Evolutionary conservation across 305 asterid species (phyloP).

Genomic region (Fraxinus velutina): DNA sequence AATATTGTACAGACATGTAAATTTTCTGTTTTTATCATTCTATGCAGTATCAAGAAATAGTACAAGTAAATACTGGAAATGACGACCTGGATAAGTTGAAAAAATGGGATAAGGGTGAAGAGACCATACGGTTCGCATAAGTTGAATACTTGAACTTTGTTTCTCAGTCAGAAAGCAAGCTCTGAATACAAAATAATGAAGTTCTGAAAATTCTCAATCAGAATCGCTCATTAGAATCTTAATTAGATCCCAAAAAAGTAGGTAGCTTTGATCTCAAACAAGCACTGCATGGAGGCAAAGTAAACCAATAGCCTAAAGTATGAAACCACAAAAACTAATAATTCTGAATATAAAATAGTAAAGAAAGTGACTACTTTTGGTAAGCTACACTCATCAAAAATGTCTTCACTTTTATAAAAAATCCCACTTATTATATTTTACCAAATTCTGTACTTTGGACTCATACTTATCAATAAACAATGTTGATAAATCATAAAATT

Average conservation of each 20-base stretch:
- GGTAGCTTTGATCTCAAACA: conserved; percentile 20
- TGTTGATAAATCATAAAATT: background rate
- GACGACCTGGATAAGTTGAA: background rate
- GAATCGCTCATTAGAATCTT: conserved; percentile 18
- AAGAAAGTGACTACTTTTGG: conserved; percentile 2
- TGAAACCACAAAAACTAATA: conserved; percentile 18
- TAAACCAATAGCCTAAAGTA: conserved; percentile 25
- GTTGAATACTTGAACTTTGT: background rate
- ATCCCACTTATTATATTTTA: background rate
- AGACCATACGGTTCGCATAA: background rate
- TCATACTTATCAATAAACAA: background rate
- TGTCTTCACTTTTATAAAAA: background rate
- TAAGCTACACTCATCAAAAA: background rate
- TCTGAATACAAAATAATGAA: background rate
- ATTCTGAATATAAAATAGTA: conserved; percentile 22
- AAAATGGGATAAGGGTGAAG: background rate
- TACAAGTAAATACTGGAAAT: background rate
- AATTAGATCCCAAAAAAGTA: conserved; percentile 20
- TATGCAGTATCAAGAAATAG: background rate
- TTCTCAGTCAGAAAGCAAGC: background rate
- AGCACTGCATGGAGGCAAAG: conserved; percentile 25
- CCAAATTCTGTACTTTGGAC: conserved; percentile 4
- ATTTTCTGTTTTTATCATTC: background rate
- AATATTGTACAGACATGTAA: background rate
- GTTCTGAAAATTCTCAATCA: conserved; percentile 12